Base-by-base conservation (phyloP, 495 filamentous ascomycete genomes). In the Bacidia rubella region DNA sequence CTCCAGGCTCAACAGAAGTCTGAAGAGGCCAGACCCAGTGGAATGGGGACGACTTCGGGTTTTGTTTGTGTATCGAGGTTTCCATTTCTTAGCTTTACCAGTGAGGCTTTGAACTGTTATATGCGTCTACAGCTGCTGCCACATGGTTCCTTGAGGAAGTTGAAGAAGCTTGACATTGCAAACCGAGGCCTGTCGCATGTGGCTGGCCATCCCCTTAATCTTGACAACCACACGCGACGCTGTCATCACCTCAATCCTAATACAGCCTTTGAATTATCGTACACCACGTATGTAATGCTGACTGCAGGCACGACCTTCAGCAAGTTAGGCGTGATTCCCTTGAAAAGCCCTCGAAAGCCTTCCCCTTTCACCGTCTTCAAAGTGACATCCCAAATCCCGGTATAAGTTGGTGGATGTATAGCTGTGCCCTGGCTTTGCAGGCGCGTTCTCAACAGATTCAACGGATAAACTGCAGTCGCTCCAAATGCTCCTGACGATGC, bases 251-350 rank as follows among this genome's bases (percentile, higher is more conserved):
- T 79, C 53, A 96, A 69, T 20, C 80, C 76, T 55, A 96, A 70
- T 24, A 83, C 64, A 50, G 76, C 79, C 72, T 98, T 98, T 47
- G 86, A 78, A 62, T 96, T 95, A 66, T 98, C 92, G 64, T 98
- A 98, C 47, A 92, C 89, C 65, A 97, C 85, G 72, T 95, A 98
- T 40, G 90, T 89, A 66, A 99, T 99, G 54, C 86, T 93, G 22
- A 99, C 86, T 44, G 92, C 90, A 0, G 92, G 92, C 9, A 90
- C 88, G 29, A 99, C 92, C 68, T 99, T 99, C 59, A 97, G 74
- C 19, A 99, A 75, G 60, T 97, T 99, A 23, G 92, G 92, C 24
- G 90, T 95, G 54, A 96, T 71, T 1, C 92, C 92, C 65, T 92
- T 95, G 74, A 94, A 99, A 51, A 99, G 73, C 0, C 92, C 93